phyloP scores from a whole-genome alignment of 106 monocot genomes.

The Dendrobium catenatum region DNA sequence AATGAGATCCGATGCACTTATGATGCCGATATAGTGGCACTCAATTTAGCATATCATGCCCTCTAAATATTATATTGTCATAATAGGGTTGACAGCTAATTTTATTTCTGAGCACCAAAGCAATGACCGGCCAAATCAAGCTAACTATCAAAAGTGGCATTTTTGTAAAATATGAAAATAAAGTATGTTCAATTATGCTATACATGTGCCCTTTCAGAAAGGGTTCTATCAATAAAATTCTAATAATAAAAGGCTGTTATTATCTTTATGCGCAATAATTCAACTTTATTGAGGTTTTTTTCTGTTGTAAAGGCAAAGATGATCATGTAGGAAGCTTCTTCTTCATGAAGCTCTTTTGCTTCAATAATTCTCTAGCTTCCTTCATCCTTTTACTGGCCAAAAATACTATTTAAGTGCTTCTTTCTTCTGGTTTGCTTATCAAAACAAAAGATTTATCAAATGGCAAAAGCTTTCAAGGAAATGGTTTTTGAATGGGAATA shows the following conservation, averaged over 20 bases:
- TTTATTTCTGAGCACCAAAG: too few relatives aligned
- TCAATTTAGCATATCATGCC: too few relatives aligned
- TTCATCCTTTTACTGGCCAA: neutral
- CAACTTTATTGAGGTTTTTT: neutral
- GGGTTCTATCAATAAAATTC: neutral
- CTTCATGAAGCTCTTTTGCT: neutral
- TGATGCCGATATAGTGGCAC: too few relatives aligned
- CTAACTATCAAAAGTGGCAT: too few relatives aligned
- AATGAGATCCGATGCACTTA: too few relatives aligned
- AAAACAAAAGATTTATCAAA: neutral
- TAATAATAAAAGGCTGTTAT: neutral
- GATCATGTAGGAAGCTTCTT: neutral
- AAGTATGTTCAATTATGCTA: too few relatives aligned
- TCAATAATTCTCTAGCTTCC: neutral
- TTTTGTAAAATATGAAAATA: too few relatives aligned
- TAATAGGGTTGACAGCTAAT: too few relatives aligned
- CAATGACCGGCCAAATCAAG: too few relatives aligned
- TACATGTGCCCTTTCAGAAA: too few relatives aligned
- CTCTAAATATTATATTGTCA: too few relatives aligned
- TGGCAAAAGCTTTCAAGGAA: neutral
- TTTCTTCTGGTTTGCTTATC: neutral
- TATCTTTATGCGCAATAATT: neutral
- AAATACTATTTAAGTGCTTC: neutral
- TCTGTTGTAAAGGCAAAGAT: neutral
- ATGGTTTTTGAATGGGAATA: slow-evolving; percentile 6